Percentiles rank a stretch among this genome's conserved stretches.
Evolutionary conservation across 495 filamentous ascomycete genomes (phyloP).

Genomic region (Aspergillus sparsus): DNA sequence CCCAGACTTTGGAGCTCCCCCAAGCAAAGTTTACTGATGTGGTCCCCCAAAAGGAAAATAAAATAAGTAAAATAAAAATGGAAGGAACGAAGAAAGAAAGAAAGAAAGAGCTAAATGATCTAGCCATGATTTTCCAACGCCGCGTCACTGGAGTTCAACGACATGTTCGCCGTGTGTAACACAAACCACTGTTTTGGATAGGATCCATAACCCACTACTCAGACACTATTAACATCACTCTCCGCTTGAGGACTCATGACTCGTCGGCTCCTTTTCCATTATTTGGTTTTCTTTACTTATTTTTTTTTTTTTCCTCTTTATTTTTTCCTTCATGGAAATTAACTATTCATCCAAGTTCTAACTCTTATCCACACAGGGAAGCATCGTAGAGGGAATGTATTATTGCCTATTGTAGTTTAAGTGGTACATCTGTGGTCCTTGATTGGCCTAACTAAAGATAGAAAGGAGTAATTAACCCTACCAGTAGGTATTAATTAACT

Average conservation of each 20-base stretch:
- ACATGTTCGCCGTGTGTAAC: conserved; percentile 1
- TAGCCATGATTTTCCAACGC: not conserved
- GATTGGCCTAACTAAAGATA: conserved; percentile 18
- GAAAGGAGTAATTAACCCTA: conserved; percentile 6
- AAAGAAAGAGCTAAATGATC: not conserved
- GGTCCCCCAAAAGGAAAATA: not conserved
- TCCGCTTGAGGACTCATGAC: not conserved
- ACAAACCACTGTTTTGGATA: conserved; percentile 3
- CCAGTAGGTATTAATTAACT: too few species aligned
- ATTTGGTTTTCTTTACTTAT: not conserved
- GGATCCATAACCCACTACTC: not conserved
- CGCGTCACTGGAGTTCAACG: not conserved
- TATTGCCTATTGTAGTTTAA: not conserved
- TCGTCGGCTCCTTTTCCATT: conserved; percentile 2
- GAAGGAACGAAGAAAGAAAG: not conserved
- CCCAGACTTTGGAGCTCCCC: not conserved
- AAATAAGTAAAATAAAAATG: not conserved
- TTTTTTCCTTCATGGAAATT: not conserved
- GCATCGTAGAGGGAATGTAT: conserved; percentile 4
- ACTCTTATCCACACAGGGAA: not conserved
- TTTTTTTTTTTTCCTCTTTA: too few species aligned
- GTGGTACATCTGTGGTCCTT: not conserved
- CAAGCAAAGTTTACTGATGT: not conserved
- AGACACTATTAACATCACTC: not conserved
- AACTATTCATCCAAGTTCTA: not conserved